Conservation (phyloP, 1,284 basidiomycete genomes). For the Anthracocystis panici-leucophaei region DNA sequence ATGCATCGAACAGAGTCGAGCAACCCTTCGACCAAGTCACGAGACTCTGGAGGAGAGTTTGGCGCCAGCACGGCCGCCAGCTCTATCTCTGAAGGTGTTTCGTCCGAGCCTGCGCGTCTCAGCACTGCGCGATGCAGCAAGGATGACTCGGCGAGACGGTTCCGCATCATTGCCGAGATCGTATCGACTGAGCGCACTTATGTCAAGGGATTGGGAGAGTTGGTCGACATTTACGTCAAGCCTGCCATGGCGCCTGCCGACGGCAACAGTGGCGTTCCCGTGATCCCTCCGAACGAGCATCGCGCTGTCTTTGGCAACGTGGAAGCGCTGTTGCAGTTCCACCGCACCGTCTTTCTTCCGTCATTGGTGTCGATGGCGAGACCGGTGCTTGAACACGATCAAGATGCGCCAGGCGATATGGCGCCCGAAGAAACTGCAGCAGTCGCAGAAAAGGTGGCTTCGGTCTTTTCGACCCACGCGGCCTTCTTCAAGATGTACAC, state of each 20-base stretch:
- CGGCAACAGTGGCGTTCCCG: slow-evolving; percentile 74
- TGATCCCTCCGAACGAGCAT: slow-evolving; percentile 86
- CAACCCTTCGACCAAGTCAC: slow-evolving; percentile 44
- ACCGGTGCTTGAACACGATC: slow-evolving; percentile 30
- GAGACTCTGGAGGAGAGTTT: slow-evolving; percentile 38
- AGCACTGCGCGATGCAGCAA: slow-evolving; percentile 49
- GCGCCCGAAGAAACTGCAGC: slow-evolving; percentile 80
- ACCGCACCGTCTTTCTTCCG: slow-evolving; percentile 89
- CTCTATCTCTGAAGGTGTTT: slow-evolving; percentile 27
- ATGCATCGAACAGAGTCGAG: slow-evolving; percentile 46
- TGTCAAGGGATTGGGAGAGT: slow-evolving; percentile 88
- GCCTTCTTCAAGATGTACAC: slow-evolving; percentile 69
- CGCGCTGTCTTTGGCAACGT: slow-evolving; percentile 92
- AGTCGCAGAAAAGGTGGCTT: slow-evolving; percentile 85
- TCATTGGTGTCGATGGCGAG: slow-evolving; percentile 79
- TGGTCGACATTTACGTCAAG: slow-evolving; percentile 94
- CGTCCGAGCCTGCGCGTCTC: slow-evolving; percentile 20
- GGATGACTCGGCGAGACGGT: slow-evolving; percentile 66
- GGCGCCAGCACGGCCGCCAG: slow-evolving; percentile 37
- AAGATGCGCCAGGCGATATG: slow-evolving; percentile 73
- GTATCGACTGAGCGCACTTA: slow-evolving; percentile 92
- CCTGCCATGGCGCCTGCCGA: slow-evolving; percentile 79
- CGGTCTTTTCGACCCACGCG: slow-evolving; percentile 76
- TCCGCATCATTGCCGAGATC: slow-evolving; percentile 69
- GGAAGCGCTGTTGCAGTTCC: slow-evolving; percentile 90